Evolutionary conservation across 306 rosid species (phyloP), one percentile per base, ranked within the genome.

Genomic region (Alnus rubra): DNA sequence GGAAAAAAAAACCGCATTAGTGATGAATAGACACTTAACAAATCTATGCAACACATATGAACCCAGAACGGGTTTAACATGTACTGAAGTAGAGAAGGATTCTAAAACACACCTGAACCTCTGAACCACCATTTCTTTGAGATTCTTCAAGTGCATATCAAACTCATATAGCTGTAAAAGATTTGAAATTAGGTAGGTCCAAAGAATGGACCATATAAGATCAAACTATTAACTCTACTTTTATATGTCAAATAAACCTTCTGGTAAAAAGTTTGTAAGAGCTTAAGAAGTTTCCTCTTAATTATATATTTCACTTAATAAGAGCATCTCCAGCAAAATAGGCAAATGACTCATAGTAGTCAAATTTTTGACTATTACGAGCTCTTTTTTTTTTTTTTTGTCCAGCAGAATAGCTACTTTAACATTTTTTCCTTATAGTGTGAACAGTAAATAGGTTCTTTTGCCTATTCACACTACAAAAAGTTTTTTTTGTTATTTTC

Each of bases 81-180:
- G 19, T 14, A 63, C 45, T 33, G 31, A 63, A 63, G 9, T 35
- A 33, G 69, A 31, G 69, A 63, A 13, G 19, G 69, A 31, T 63
- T 63, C 42, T n/a, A 31, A 47, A 69, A 81, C 89, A 3, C 82
- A 94, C 97, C 97, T 92, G 94, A 94, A 94, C 58, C 85, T 90
- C 54, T 67, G 84, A 56, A 92, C 87, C 75, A 90, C 89, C 80
- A 76, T 69, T 70, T 85, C 87, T 76, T 90, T 87, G 74, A 92
- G 91, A 62, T 76, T 85, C 67, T 83, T 87, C 79, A 94, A 80
- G 73, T 86, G 71, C 75, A 45, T 59, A 62, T 94, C 92, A 80
- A 90, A 86, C 67, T 86, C 86, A 72, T 80, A 73, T 77, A 94
- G 87, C 98, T 94, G 94, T 76, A 74, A 42, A 86, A 81, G 82